Evolutionary conservation across 2,329 filamentous ascomycete genomes (phyloP), one percentile per base, ranked within the genome.

Genomic region (Septoria linicola): DNA sequence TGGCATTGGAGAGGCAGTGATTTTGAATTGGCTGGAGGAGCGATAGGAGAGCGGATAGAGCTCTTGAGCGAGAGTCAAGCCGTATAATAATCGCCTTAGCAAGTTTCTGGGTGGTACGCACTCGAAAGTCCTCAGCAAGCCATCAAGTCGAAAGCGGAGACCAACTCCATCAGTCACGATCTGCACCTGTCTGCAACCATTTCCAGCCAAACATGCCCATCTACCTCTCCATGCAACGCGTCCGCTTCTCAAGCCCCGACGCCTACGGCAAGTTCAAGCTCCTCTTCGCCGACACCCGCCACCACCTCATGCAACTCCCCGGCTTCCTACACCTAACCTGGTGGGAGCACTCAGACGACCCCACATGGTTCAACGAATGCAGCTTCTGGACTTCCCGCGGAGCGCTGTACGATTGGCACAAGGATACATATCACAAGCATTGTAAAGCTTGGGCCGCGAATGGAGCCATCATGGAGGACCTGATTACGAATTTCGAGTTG

Each of bases 261-360:
- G 47, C 47, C n/a, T 50, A 50, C 30, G 11, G 27, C n/a, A 49
- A 50, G 31, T 50, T 50, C 32, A 50, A 50, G 16, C 17, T 50
- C 30, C 30, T 50, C 25, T 50, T 50, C 47, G 23, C 47, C 27
- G 47, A 50, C 30, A 50, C 47, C 6, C 39, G 47, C 16, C 10
- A 8, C 8, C 47, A 50, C 10, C 30, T 50, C 0, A 50, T 50
- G 47, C 23, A 50, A 25, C 47, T 50, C 23, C 47, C 47, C 7
- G 47, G 47, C 2, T 50, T 50, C 47, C 47, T 50, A 0, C 47
- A 50, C 2, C 39, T 50, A 7, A 50, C 47, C 37, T 50, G 47
- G 47, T 50, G 47, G 47, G 47, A 50, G 20, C 47, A 50, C 20
- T 39, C 47, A 10, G 47, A 50, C 19, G 47, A 50, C 8, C 16